These are phyloP conservation scores for Erysimum pusillum DNA, from an alignment of 441 rosid species.

Conservation along the genomic window DNA sequence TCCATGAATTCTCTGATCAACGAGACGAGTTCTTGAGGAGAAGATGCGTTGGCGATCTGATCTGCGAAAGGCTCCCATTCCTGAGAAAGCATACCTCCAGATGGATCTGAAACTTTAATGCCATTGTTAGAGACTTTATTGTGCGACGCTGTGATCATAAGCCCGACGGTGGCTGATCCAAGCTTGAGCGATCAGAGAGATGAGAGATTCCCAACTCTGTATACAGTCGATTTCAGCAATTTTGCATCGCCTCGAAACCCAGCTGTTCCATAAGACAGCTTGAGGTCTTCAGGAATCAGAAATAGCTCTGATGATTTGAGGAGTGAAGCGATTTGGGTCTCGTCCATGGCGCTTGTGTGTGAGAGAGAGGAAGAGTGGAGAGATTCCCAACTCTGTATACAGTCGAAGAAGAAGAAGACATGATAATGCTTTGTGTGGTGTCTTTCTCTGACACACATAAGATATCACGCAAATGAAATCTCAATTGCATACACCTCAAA, in stretches of 20 bases:
- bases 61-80: conserved; percentile 96
- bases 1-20: conserved; percentile 66
- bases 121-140: conserved; percentile 84
- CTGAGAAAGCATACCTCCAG: conserved; percentile 89
- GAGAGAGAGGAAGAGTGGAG: conserved; percentile 1
- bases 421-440: too few species aligned
- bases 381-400: too few species aligned
- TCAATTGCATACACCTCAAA: too few species aligned
- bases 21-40: conserved; percentile 59
- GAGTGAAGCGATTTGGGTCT: conserved; percentile 58
- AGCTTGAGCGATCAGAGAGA: conserved; percentile 87
- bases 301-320: conserved; percentile 57
- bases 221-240: conserved; percentile 74
- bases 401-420: too few species aligned
- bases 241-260: conserved; percentile 88
- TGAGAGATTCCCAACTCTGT: conserved; percentile 81
- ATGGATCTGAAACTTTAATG: conserved; percentile 84
- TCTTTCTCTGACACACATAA: too few species aligned
- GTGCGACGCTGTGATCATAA: conserved; percentile 97
- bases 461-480: too few species aligned
- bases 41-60: conserved; percentile 74
- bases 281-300: conserved; percentile 68
- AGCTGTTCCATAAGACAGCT: conserved; percentile 83
- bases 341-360: conserved; percentile 58
- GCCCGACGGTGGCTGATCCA: conserved; percentile 63